These are phyloP conservation scores for Wickerhamiella azymoides DNA, from an alignment of 805 yeast genomes.

Conservation along the genomic window DNA sequence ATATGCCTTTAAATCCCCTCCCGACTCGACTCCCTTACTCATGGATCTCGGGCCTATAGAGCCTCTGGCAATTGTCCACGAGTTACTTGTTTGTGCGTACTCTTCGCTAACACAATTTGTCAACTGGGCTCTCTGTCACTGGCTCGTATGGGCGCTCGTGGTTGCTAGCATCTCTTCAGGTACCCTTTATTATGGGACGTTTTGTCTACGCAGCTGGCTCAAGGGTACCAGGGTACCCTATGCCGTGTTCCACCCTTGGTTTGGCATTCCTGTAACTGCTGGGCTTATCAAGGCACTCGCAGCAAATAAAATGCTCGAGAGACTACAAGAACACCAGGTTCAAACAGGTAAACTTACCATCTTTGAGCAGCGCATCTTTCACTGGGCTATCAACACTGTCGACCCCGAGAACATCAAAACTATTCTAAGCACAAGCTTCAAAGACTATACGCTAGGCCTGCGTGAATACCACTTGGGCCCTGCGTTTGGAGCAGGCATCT, in stretches of 20 bases:
- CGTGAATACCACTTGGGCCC: slow-evolving; percentile 20
- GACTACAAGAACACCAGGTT: not conserved
- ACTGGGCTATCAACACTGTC: slow-evolving; percentile 12
- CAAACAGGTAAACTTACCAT: not conserved
- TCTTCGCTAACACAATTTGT: not conserved
- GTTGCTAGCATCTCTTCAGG: not conserved
- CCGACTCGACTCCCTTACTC: too few species aligned
- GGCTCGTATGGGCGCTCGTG: not conserved
- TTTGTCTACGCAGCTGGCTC: not conserved
- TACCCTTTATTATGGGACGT: not conserved
- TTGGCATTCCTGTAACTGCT: not conserved
- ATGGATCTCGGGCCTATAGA: too few species aligned
- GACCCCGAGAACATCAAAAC: slow-evolving; percentile 26
- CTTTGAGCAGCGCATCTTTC: slow-evolving; percentile 3
- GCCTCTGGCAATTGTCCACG: too few species aligned
- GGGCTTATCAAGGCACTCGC: not conserved
- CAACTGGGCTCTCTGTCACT: not conserved
- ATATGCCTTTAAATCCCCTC: too few species aligned
- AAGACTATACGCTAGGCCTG: slow-evolving; percentile 22
- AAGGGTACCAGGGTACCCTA: not conserved
- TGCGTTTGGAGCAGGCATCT: slow-evolving; percentile 25
- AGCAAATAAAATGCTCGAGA: not conserved
- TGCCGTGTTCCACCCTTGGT: not conserved
- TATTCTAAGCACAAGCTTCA: slow-evolving; percentile 23
- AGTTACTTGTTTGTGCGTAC: not conserved